phyloP scores from a whole-genome alignment of 192 early-diverging fungal genomes.

The Mortierella claussenii region DNA sequence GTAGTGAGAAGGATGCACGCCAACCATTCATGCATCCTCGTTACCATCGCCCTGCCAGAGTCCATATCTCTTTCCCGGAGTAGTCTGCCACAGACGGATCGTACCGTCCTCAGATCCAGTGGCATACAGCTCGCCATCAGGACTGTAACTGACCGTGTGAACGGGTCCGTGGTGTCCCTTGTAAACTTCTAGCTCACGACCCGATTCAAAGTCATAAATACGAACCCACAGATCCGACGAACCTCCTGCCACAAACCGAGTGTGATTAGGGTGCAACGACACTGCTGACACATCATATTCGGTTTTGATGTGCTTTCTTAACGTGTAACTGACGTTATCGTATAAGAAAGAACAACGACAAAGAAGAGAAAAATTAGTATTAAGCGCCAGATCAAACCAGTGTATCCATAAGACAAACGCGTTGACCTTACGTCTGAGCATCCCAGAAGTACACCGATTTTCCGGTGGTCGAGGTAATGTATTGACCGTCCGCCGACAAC shows the following conservation, averaged over 20 bases:
- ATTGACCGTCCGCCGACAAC: slow-evolving; percentile 78
- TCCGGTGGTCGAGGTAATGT: slow-evolving; percentile 82
- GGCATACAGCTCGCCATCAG: slow-evolving; percentile 91
- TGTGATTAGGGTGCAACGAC: slow-evolving; percentile 82
- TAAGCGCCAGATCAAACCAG: no score
- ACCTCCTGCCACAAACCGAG: slow-evolving; percentile 84
- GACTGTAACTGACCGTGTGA: slow-evolving; percentile 90
- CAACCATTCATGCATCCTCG: slow-evolving; percentile 36
- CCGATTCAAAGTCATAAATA: slow-evolving; percentile 84
- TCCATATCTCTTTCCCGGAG: slow-evolving; percentile 82
- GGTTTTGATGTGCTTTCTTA: slow-evolving; percentile 64
- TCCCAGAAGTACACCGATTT: slow-evolving; percentile 81
- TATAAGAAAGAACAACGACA: no score
- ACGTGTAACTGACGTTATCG: slow-evolving; percentile 43
- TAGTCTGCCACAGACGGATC: slow-evolving; percentile 90
- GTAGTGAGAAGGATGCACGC: no score
- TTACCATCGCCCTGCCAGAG: slow-evolving; percentile 76
- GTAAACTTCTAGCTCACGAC: slow-evolving; percentile 81
- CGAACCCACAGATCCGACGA: slow-evolving; percentile 86
- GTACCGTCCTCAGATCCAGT: slow-evolving; percentile 95
- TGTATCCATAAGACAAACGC: background rate
- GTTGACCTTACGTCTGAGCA: slow-evolving; percentile 65
- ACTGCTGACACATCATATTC: slow-evolving; percentile 81
- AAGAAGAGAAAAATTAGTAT: no score
- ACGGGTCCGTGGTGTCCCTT: slow-evolving; percentile 94